These are phyloP conservation scores for Macrolepiota dolichaula DNA, from an alignment of 768 basidiomycete species.

Conservation along the genomic window DNA sequence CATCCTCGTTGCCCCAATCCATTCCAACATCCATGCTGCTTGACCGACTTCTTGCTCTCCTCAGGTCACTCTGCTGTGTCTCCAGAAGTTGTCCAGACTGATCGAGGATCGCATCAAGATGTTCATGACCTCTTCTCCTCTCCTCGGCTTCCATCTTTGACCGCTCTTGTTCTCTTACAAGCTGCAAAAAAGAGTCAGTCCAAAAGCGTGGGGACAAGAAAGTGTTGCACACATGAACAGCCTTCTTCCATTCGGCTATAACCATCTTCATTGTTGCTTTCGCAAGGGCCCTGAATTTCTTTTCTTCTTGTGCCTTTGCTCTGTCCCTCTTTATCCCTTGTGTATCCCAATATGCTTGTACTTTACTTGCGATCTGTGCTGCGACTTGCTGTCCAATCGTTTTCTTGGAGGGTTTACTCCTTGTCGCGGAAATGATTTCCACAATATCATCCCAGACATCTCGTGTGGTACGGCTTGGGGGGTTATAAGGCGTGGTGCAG, in stretches of 20 bases:
- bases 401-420: conserved; percentile 24
- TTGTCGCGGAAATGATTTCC: conserved; percentile 33
- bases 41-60: conserved; percentile 56
- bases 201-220: not conserved
- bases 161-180: conserved; percentile 70
- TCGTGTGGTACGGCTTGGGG: conserved; percentile 29
- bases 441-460: conserved; percentile 65
- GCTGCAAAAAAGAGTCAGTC: conserved; percentile 32
- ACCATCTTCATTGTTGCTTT: conserved; percentile 72
- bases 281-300: conserved; percentile 59
- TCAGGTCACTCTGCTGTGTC: conserved; percentile 74
- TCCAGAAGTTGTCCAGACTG: conserved; percentile 85
- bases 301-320: conserved; percentile 59
- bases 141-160: conserved; percentile 72
- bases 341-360: conserved; percentile 76
- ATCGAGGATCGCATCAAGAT: conserved; percentile 86
- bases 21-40: conserved; percentile 40
- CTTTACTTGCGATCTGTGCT: conserved; percentile 57
- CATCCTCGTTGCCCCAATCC: conserved; percentile 27
- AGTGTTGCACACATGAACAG: conserved; percentile 62
- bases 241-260: conserved; percentile 82
- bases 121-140: conserved; percentile 72
- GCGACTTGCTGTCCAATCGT: conserved; percentile 35
- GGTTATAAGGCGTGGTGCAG: conserved; percentile 19
- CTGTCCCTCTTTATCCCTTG: conserved; percentile 61